phyloP scores from a whole-genome alignment of 129 eudicot species.

The Chrysanthemum lavandulifolium region DNA sequence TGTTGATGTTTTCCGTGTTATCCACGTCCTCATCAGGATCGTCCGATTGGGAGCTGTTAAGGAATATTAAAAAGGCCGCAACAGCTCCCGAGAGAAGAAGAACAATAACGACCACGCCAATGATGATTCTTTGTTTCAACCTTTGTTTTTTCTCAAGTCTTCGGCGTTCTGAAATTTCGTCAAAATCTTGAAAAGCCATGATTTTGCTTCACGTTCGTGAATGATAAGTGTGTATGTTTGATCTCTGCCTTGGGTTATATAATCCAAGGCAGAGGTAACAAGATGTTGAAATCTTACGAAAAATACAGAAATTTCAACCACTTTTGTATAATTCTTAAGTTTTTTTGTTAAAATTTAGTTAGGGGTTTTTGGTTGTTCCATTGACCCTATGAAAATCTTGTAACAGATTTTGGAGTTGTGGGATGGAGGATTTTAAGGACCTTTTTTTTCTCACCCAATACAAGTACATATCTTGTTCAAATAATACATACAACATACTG shows the following conservation, averaged over 20 bases:
- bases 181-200: slow-evolving; percentile 93
- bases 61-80: slow-evolving; percentile 33
- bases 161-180: slow-evolving; percentile 49
- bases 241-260: slow-evolving; percentile 64
- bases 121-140: slow-evolving; percentile 41
- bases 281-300: slow-evolving; percentile 5
- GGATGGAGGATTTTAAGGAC: slow-evolving; percentile 37
- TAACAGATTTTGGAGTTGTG: slow-evolving; percentile 24
- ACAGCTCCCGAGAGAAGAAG: slow-evolving; percentile 38
- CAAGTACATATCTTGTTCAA: not conserved
- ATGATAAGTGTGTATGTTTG: slow-evolving; percentile 21
- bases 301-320: not conserved
- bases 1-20: not conserved
- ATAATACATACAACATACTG: too few relatives aligned
- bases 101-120: slow-evolving; percentile 32
- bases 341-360: slow-evolving; percentile 16
- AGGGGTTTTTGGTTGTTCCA: slow-evolving; percentile 24
- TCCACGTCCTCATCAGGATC: slow-evolving; percentile 8
- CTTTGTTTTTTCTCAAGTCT: slow-evolving; percentile 41
- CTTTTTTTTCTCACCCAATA: slow-evolving; percentile 29
- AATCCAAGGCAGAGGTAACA: slow-evolving; percentile 67
- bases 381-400: slow-evolving; percentile 23
- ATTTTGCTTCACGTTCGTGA: not conserved
- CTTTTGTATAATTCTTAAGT: not conserved
- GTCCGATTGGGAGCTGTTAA: slow-evolving; percentile 25